Evolutionary conservation across 164 flowering plant species (phyloP).

Genomic region (Vitis riparia): DNA sequence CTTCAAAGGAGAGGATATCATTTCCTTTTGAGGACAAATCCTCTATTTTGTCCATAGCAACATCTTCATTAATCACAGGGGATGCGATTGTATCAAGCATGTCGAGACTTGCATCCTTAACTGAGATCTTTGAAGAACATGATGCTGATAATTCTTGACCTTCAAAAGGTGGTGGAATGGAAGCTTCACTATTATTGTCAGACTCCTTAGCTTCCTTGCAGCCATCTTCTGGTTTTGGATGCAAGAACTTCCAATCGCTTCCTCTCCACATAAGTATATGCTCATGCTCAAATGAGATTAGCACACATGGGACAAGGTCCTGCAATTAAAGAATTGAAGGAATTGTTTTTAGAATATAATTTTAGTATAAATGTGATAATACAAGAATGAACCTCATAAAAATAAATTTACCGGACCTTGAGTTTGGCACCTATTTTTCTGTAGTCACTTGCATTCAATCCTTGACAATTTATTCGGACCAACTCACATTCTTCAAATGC

Average conservation of each 20-base stretch:
- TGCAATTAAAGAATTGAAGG: conserved; percentile 26
- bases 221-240: conserved; percentile 27
- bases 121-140: conserved; percentile 4
- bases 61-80: conserved; percentile 14
- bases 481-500: conserved; percentile 95
- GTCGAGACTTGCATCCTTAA: conserved; percentile 5
- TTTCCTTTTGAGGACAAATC: conserved; percentile 11
- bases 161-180: conserved; percentile 16
- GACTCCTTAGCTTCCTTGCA: conserved; percentile 16
- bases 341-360: neutral
- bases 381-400: conserved; percentile 1
- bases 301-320: conserved; percentile 93
- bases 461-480: conserved; percentile 79
- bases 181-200: conserved; percentile 14
- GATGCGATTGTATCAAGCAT: neutral
- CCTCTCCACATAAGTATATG: conserved; percentile 95
- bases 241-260: conserved; percentile 67
- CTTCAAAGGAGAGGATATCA: conserved; percentile 2
- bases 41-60: conserved; percentile 10
- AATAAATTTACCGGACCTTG: conserved; percentile 39
- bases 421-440: conserved; percentile 87
- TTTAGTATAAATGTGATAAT: neutral
- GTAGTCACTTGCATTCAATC: conserved; percentile 77
- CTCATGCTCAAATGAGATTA: conserved; percentile 77
- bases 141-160: conserved; percentile 23